Percentiles rank a stretch among this genome's conserved stretches.
Evolutionary conservation across 306 rosid species (phyloP).

Genomic region (Quercus dentata): DNA sequence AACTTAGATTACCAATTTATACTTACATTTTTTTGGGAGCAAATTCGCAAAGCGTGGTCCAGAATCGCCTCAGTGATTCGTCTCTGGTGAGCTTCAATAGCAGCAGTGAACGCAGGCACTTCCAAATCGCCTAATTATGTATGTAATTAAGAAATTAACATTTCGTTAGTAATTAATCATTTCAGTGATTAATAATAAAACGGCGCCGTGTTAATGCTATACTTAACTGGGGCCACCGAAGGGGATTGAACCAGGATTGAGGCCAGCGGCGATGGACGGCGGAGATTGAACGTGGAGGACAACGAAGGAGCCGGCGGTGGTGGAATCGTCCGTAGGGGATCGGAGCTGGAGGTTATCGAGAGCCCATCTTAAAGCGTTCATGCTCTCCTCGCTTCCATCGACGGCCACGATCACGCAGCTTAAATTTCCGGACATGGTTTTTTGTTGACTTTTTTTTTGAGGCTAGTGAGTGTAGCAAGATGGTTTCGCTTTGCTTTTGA

Average conservation of each 20-base stretch:
- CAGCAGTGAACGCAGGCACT: slow-evolving; percentile 89
- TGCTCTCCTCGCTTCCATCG: slow-evolving; percentile 87
- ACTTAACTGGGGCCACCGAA: slow-evolving; percentile 87
- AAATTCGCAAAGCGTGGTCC: slow-evolving; percentile 62
- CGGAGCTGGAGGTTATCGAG: slow-evolving; percentile 75
- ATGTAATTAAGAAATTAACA: background rate
- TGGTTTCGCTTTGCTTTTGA: too few relatives aligned
- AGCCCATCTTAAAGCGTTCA: slow-evolving; percentile 77
- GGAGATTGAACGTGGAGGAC: slow-evolving; percentile 79
- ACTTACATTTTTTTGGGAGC: slow-evolving; percentile 45
- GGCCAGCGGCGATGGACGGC: slow-evolving; percentile 69
- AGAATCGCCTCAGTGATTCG: slow-evolving; percentile 71
- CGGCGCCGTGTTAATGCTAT: background rate
- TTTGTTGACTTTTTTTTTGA: background rate
- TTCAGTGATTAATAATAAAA: background rate
- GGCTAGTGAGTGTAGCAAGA: too few relatives aligned
- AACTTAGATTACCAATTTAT: background rate
- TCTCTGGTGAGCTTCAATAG: slow-evolving; percentile 89
- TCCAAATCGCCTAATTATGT: slow-evolving; percentile 49
- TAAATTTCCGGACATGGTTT: slow-evolving; percentile 54
- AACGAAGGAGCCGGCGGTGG: slow-evolving; percentile 35
- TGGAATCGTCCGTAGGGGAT: slow-evolving; percentile 40
- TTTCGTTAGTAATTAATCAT: background rate
- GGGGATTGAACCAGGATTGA: slow-evolving; percentile 73
- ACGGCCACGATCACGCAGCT: slow-evolving; percentile 66